Evolutionary conservation across 2,329 filamentous ascomycete genomes (phyloP).

Genomic region (Fusarium stilboides): DNA sequence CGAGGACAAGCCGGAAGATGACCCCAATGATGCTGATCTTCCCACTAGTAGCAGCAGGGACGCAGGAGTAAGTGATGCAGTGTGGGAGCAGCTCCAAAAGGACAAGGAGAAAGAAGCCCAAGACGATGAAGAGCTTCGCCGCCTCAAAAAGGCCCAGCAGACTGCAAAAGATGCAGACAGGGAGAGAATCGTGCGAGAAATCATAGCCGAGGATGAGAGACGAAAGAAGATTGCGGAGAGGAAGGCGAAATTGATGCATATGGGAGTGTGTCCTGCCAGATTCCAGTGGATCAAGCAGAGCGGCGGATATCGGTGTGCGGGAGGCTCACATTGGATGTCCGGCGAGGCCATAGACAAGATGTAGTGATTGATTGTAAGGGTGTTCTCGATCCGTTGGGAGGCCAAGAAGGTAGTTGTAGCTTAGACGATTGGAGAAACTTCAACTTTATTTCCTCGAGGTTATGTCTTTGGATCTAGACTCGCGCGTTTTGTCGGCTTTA

Average conservation of each 20-base stretch:
- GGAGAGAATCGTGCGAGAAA: conserved; percentile 55
- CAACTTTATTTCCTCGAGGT: too few species aligned
- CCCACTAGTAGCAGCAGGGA: conserved; percentile 60
- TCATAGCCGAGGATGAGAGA: conserved; percentile 54
- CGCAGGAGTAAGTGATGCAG: conserved; percentile 69
- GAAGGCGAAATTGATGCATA: conserved; percentile 64
- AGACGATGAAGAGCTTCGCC: conserved; percentile 56
- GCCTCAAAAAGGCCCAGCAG: conserved; percentile 52
- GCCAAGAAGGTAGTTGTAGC: too few species aligned
- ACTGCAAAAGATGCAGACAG: conserved; percentile 50
- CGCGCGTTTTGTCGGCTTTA: too few species aligned
- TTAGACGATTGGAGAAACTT: too few species aligned
- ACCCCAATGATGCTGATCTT: not conserved
- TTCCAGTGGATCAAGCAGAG: conserved; percentile 74
- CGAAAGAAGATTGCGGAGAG: conserved; percentile 57
- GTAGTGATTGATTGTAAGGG: not conserved
- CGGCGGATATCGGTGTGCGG: conserved; percentile 74
- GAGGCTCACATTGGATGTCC: conserved; percentile 67
- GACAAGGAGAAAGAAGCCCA: conserved; percentile 61
- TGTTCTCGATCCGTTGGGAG: too few species aligned
- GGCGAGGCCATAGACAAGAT: conserved; percentile 29
- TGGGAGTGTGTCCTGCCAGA: conserved; percentile 71
- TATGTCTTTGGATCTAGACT: too few species aligned
- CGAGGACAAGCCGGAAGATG: not conserved
- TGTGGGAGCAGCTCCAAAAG: conserved; percentile 72